Conservation (phyloP, 2,329 filamentous ascomycete genomes). For the Clonostachys rhizophaga region DNA sequence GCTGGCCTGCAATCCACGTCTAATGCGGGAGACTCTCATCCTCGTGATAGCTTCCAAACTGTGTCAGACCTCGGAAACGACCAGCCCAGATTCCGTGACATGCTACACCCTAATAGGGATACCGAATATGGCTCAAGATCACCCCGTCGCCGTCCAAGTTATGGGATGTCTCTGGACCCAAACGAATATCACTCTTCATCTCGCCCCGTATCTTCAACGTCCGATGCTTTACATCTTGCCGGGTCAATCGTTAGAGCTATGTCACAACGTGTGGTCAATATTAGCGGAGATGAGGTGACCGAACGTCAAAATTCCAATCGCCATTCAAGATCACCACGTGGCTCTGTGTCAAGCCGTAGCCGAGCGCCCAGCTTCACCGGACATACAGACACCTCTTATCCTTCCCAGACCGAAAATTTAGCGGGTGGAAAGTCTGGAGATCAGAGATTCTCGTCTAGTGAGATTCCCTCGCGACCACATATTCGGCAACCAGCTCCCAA, state of each 20-base stretch:
- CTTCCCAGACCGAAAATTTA: conserved; percentile 31
- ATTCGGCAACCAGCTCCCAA: conserved; percentile 40
- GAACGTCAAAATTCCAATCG: conserved; percentile 64
- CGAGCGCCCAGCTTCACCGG: conserved; percentile 15
- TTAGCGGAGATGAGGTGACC: conserved; percentile 86
- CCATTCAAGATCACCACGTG: conserved; percentile 53
- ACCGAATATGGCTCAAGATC: conserved; percentile 54
- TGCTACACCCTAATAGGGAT: conserved; percentile 44
- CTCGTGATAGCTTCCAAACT: conserved; percentile 53
- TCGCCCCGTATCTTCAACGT: conserved; percentile 49
- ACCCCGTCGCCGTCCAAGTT: conserved; percentile 43
- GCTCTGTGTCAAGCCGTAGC: conserved; percentile 16
- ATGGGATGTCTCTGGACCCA: conserved; percentile 51
- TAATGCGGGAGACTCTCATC: conserved; percentile 29
- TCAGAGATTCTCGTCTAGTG: conserved; percentile 10
- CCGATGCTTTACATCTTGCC: conserved; percentile 62
- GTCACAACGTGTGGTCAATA: conserved; percentile 96
- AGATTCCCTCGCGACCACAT: conserved; percentile 6
- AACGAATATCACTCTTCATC: conserved; percentile 45
- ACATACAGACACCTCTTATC: conserved; percentile 45
- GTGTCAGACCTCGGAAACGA: conserved; percentile 52
- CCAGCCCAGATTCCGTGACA: conserved; percentile 44
- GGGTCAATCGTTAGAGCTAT: conserved; percentile 78
- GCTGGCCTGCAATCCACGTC: conserved; percentile 48
- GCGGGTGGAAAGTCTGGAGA: conserved; percentile 37